These are phyloP conservation scores for Trichoderma koningiopsis DNA, from an alignment of 2,329 filamentous ascomycete species.

Conservation along the genomic window DNA sequence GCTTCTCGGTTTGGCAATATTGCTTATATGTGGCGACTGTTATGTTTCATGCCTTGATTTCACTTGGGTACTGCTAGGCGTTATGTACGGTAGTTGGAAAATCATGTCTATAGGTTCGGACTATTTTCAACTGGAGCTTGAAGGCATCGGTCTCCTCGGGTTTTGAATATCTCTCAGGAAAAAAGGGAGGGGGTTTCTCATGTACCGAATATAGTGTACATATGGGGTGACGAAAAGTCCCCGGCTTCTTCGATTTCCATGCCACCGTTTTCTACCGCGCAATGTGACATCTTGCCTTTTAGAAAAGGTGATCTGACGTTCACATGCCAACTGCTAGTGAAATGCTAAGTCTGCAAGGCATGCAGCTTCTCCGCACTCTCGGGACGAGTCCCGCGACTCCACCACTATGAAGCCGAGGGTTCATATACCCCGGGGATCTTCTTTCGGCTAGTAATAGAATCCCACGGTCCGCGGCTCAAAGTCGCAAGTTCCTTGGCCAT, in stretches of 20 bases:
- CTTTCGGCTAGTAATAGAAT: conserved; percentile 1
- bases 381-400: conserved; percentile 7
- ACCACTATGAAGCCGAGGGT: conserved; percentile 16
- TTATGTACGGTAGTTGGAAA: conserved; percentile 29
- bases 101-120: not conserved
- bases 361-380: conserved; percentile 7
- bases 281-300: not conserved
- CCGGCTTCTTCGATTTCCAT: conserved; percentile 6
- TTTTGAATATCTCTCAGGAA: not conserved
- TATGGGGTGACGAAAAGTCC: conserved; percentile 25
- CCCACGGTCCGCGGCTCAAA: conserved; percentile 4
- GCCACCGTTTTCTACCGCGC: not conserved
- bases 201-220: conserved; percentile 13
- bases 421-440: not conserved
- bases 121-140: not conserved
- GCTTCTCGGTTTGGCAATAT: conserved; percentile 7
- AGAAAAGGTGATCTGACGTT: conserved; percentile 10
- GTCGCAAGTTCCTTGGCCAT: not conserved
- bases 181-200: not conserved
- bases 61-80: conserved; percentile 18
- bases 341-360: not conserved
- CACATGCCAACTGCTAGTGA: conserved; percentile 6
- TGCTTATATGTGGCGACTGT: conserved; percentile 12
- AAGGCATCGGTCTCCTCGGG: not conserved
- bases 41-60: not conserved